These are phyloP conservation scores for Ramaria rubella DNA, from an alignment of 768 basidiomycete species.

Conservation along the genomic window DNA sequence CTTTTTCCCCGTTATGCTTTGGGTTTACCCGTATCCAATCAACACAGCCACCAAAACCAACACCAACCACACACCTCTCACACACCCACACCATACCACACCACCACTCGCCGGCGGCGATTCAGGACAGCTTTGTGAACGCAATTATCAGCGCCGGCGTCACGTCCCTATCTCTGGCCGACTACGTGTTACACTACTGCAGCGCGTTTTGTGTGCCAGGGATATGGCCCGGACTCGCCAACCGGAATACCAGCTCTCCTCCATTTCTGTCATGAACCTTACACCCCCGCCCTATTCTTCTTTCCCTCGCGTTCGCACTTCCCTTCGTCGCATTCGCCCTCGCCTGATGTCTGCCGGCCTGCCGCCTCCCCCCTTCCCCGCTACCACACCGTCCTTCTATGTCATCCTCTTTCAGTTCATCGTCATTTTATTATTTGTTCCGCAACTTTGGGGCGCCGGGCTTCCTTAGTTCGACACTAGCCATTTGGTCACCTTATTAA, in stretches of 20 bases:
- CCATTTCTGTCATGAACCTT: too few species aligned
- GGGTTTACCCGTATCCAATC: neutral
- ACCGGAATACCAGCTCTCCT: neutral
- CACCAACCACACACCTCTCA: neutral
- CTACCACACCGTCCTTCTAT: neutral
- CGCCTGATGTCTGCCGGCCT: neutral
- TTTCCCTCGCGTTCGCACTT: neutral
- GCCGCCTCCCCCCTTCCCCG: neutral
- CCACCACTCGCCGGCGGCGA: too few species aligned
- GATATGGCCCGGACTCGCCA: conserved; percentile 10
- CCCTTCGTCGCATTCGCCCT: neutral
- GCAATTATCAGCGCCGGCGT: conserved; percentile 1
- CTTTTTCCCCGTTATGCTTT: neutral
- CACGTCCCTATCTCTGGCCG: neutral
- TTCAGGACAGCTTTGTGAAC: too few species aligned
- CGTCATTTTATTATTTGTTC: neutral
- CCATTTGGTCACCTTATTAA: neutral
- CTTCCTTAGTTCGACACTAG: neutral
- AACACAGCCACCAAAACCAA: neutral
- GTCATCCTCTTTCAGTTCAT: neutral
- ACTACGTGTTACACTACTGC: neutral
- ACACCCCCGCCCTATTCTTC: neutral
- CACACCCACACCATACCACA: too few species aligned
- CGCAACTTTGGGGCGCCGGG: neutral
- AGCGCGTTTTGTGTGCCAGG: neutral